A percentile compares a stretch with the other conserved stretches of the same genome.
Conservation (phyloP, 2,329 filamentous ascomycete species). For the Fusarium sp. region DNA sequence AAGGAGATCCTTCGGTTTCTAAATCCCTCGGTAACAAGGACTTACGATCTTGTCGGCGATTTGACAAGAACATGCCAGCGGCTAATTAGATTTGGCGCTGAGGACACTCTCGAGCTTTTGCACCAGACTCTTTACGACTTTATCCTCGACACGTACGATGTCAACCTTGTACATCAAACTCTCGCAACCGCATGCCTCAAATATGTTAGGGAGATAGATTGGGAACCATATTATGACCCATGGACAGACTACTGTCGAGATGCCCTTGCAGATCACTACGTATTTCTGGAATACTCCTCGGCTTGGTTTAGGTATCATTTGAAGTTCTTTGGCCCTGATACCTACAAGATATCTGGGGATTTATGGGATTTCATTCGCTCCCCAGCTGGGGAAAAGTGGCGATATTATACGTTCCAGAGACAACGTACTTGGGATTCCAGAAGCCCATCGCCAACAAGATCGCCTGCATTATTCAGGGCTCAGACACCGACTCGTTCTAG, state of each 20-base stretch:
- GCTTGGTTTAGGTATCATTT: conserved; percentile 23
- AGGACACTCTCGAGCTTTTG: conserved; percentile 27
- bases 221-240: conserved; percentile 2
- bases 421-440: neutral
- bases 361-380: conserved; percentile 33
- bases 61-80: conserved; percentile 26
- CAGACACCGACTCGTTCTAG: neutral
- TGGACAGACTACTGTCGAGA: neutral
- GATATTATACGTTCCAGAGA: neutral
- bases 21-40: conserved; percentile 24
- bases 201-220: conserved; percentile 15
- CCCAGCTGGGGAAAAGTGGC: conserved; percentile 19
- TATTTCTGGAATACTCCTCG: conserved; percentile 19
- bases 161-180: conserved; percentile 10
- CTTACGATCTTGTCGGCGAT: conserved; percentile 28
- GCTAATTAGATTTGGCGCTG: conserved; percentile 22
- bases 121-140: conserved; percentile 37
- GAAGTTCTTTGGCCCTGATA: conserved; percentile 10
- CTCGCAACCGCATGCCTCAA: conserved; percentile 21
- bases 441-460: neutral
- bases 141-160: conserved; percentile 29
- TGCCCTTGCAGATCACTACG: neutral
- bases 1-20: conserved; percentile 26
- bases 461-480: neutral
- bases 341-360: conserved; percentile 1